Conservation (phyloP, 306 rosid genomes). For the Sophora flavescens region DNA sequence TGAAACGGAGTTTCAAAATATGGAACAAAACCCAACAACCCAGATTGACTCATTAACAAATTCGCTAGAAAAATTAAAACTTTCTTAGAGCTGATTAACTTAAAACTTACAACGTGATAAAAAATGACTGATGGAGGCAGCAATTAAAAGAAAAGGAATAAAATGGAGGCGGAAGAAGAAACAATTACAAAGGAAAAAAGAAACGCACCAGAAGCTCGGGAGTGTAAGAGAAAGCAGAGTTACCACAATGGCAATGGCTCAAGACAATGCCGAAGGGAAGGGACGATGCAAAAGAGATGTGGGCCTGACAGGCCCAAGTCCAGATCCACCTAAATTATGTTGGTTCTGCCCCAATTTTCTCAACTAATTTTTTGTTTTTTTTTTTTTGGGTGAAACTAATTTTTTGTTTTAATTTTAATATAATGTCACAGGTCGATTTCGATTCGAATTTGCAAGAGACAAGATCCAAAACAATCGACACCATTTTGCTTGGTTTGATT, state of each 20-base stretch:
- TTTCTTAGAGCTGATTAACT: neutral
- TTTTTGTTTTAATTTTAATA: too few species aligned
- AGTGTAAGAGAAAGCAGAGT: neutral
- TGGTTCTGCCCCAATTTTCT: neutral
- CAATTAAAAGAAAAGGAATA: neutral
- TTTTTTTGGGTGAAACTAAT: too few species aligned
- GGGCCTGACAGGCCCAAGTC: neutral
- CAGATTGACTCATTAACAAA: neutral
- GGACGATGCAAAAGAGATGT: neutral
- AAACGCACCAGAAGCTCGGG: neutral
- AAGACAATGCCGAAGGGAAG: neutral
- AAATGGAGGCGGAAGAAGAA: neutral
- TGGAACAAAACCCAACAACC: neutral
- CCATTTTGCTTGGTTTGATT: too few species aligned
- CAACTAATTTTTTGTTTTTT: too few species aligned
- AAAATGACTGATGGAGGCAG: neutral
- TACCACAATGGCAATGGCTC: neutral
- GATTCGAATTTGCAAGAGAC: too few species aligned
- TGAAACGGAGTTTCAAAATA: neutral
- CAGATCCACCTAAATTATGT: too few species aligned
- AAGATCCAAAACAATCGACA: too few species aligned
- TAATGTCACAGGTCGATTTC: too few species aligned
- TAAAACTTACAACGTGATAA: neutral
- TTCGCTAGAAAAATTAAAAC: neutral
- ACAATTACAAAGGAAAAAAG: neutral